These are phyloP conservation scores for Backusella westeae DNA, from an alignment of 192 early-diverging fungal genomes.

Conservation along the genomic window DNA sequence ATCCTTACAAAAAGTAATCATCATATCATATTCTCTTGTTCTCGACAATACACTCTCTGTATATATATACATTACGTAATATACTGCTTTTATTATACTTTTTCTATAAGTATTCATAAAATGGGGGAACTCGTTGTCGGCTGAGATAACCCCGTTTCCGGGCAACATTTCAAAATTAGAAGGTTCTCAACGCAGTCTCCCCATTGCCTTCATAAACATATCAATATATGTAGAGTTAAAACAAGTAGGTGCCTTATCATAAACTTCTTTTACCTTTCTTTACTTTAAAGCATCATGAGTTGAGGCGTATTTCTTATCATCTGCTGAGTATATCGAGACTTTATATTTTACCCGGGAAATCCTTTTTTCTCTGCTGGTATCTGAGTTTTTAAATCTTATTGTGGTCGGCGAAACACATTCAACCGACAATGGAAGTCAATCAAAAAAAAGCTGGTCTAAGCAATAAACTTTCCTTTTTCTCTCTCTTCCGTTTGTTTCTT, in stretches of 20 bases:
- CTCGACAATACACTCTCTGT: too few relatives aligned
- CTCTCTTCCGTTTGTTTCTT: neutral
- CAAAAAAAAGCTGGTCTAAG: neutral
- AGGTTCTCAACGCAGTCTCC: neutral
- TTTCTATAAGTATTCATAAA: neutral
- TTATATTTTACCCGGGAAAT: neutral
- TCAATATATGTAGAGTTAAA: neutral
- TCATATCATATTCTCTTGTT: neutral
- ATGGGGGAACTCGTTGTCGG: neutral
- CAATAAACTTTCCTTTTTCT: constrained; percentile 7
- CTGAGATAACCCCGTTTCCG: neutral
- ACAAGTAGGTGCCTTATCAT: neutral
- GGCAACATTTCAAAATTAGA: neutral
- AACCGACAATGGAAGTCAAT: neutral
- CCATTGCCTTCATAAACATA: neutral
- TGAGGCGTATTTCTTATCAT: neutral
- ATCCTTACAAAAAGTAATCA: too few relatives aligned
- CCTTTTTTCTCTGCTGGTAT: neutral
- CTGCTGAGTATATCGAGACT: neutral
- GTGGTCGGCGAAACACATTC: constrained; percentile 2
- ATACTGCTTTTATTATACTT: neutral
- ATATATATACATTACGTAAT: neutral
- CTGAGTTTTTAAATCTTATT: constrained; percentile 1
- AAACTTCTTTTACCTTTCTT: neutral
- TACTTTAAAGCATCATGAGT: neutral